A percentile compares a stretch with the other conserved stretches of the same genome.
Evolutionary conservation across 345 rosid species (phyloP).

Genomic region (Arabidopsis arenosa): DNA sequence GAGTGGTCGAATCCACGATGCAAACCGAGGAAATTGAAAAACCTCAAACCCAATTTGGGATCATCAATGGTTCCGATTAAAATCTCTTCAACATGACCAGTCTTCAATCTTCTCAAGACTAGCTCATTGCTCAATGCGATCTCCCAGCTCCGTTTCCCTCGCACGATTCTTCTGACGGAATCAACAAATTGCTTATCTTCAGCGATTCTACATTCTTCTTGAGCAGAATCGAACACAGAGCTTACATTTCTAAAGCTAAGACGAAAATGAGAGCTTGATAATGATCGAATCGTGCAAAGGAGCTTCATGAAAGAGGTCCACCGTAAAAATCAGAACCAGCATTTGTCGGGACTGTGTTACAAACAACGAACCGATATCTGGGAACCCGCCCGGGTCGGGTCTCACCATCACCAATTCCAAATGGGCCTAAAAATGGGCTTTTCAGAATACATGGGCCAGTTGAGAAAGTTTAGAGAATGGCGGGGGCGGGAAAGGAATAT

Average conservation of each 20-base stretch:
- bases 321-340: conserved; percentile 22
- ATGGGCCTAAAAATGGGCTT: background rate
- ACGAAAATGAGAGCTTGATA: conserved; percentile 35
- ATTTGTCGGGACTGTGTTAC: background rate
- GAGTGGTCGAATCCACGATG: conserved; percentile 78
- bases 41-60: conserved; percentile 72
- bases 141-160: conserved; percentile 77
- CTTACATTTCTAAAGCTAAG: conserved; percentile 39
- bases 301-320: conserved; percentile 53
- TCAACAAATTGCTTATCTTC: conserved; percentile 56
- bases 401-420: background rate
- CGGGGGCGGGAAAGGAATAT: conserved; percentile 26
- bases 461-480: background rate
- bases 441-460: conserved; percentile 3
- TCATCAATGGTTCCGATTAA: conserved; percentile 68
- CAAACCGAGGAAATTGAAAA: conserved; percentile 90
- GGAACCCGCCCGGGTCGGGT: conserved; percentile 16
- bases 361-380: conserved; percentile 35
- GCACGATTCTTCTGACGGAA: conserved; percentile 56
- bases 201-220: conserved; percentile 39
- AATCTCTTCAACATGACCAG: conserved; percentile 68
- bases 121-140: conserved; percentile 55
- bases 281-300: conserved; percentile 35
- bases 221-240: conserved; percentile 30
- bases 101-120: conserved; percentile 48